These are phyloP conservation scores for Viola pubescens DNA, from an alignment of 441 rosid genomes.

Conservation along the genomic window DNA sequence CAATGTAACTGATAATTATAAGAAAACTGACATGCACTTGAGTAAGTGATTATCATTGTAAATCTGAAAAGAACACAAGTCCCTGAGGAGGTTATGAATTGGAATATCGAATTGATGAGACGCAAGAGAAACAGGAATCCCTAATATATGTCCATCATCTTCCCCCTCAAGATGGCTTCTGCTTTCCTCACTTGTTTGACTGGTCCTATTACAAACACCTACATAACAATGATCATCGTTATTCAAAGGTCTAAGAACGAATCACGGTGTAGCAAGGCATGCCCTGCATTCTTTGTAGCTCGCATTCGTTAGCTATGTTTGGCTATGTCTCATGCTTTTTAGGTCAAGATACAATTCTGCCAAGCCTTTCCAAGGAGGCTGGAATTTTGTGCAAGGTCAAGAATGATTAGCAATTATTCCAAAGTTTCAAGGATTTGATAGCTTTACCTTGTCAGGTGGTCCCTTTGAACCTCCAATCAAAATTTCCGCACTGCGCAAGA, in stretches of 20 bases:
- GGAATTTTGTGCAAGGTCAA: background rate
- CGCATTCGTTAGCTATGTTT: background rate
- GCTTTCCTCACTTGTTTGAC: constrained; percentile 86
- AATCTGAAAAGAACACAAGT: background rate
- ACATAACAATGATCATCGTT: constrained; percentile 12
- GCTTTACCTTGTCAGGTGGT: constrained; percentile 80
- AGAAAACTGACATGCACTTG: background rate
- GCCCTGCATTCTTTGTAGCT: background rate
- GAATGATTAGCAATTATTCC: background rate
- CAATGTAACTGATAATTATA: background rate
- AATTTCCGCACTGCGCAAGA: constrained; percentile 69
- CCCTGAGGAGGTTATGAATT: background rate
- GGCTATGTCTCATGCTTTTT: background rate
- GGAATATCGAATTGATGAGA: constrained; percentile 3
- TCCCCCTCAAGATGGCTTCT: constrained; percentile 85
- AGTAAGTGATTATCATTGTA: background rate
- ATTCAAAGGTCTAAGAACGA: background rate
- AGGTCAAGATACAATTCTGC: background rate
- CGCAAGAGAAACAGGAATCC: constrained; percentile 11
- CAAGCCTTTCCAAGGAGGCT: background rate
- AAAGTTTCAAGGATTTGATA: constrained; percentile 5
- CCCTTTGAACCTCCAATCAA: constrained; percentile 72
- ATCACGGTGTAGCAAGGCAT: background rate
- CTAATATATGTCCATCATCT: constrained; percentile 46
- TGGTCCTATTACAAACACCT: constrained; percentile 81